These are phyloP conservation scores for Cryptococcus floricola DNA, from an alignment of 1,284 basidiomycete genomes.

Conservation along the genomic window DNA sequence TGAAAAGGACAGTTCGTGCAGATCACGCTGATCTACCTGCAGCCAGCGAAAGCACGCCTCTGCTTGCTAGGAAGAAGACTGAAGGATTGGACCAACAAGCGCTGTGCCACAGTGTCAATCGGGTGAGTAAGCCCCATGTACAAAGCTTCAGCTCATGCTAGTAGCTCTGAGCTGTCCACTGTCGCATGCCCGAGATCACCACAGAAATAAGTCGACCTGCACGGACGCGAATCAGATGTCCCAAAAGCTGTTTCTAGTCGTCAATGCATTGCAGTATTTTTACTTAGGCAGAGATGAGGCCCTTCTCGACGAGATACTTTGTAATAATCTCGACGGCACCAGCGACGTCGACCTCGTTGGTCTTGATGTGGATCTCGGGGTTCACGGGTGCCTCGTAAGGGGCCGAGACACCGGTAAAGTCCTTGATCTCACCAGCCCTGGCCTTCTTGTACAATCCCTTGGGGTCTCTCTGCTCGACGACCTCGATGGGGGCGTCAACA, in stretches of 20 bases:
- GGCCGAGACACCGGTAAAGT: constrained; percentile 96
- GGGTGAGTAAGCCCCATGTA: no score
- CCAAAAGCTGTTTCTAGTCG: no score
- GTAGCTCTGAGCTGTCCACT: background rate
- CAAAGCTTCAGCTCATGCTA: background rate
- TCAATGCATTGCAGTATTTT: background rate
- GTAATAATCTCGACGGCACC: constrained; percentile 77
- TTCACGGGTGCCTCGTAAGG: constrained; percentile 87
- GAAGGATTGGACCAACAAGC: no score
- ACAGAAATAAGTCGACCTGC: no score
- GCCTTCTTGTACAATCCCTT: constrained; percentile 99
- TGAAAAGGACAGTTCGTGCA: no score
- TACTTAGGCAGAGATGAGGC: constrained; percentile 38
- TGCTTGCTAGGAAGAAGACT: no score
- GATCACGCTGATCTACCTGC: no score
- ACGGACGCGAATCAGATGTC: no score
- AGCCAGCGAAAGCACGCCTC: no score
- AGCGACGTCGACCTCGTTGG: constrained; percentile 72
- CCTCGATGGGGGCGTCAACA: constrained; percentile 82
- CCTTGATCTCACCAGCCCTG: constrained; percentile 92
- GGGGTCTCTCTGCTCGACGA: constrained; percentile 90
- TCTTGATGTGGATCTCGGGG: constrained; percentile 91
- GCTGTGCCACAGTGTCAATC: no score
- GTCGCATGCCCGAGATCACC: background rate
- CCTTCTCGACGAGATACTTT: constrained; percentile 68